Conservation (phyloP, 2,329 filamentous ascomycete species). For the Aspergillus flavus region DNA sequence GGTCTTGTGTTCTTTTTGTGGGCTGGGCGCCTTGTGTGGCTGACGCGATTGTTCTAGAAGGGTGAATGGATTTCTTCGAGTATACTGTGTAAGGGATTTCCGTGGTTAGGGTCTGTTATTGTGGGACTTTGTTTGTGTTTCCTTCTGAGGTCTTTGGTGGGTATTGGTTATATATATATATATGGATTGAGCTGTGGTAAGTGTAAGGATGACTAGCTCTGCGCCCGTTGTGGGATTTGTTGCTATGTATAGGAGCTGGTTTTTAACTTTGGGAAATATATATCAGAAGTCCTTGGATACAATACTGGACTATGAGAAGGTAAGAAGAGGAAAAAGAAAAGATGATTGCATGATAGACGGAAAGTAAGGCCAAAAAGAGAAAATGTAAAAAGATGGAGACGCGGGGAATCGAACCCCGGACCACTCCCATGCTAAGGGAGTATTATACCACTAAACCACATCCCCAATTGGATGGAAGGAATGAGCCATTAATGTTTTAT, state of each 20-base stretch:
- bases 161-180: background rate
- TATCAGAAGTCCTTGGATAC: no score
- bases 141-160: background rate
- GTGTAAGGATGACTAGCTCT: no score
- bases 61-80: background rate
- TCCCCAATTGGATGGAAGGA: background rate
- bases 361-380: rapidly evolving
- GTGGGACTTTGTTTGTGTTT: background rate
- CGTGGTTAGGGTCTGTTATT: background rate
- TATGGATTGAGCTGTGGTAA: background rate
- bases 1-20: background rate
- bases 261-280: no score
- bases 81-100: background rate
- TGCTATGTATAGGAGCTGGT: no score
- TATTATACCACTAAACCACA: conserved; percentile 8
- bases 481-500: background rate
- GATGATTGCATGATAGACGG: background rate
- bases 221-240: no score
- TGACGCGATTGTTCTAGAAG: background rate
- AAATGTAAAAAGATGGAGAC: background rate
- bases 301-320: no score
- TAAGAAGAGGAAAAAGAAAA: background rate
- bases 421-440: conserved; percentile 5
- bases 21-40: background rate
- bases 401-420: conserved; percentile 7